A percentile compares a stretch with the other conserved stretches of the same genome.
Conservation (phyloP, 495 filamentous ascomycete genomes). For the Penicillium lagena region DNA sequence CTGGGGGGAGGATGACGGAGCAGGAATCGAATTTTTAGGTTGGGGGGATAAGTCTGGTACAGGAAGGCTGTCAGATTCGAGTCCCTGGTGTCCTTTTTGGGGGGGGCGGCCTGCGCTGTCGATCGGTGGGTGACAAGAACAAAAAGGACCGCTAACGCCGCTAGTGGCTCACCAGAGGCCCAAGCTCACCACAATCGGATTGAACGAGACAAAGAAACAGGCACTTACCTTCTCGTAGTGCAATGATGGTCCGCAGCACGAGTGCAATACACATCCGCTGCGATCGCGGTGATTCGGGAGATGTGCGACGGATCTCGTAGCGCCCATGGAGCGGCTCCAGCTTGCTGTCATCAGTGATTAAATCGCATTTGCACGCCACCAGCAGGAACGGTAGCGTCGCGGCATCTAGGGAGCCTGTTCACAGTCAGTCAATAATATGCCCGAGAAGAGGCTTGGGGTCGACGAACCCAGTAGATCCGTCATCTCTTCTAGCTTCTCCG, state of each 20-base stretch:
- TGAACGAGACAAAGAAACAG: conserved; percentile 1
- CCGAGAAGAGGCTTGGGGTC: neutral
- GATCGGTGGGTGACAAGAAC: conserved; percentile 15
- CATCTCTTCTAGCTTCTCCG: conserved; percentile 60
- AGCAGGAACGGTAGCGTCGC: conserved; percentile 65
- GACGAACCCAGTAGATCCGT: conserved; percentile 52
- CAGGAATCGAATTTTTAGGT: conserved; percentile 1
- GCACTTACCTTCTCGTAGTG: conserved; percentile 57
- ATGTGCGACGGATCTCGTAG: conserved; percentile 67
- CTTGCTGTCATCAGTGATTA: conserved; percentile 43
- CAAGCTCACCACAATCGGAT: conserved; percentile 15
- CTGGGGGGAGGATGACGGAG: conserved; percentile 1
- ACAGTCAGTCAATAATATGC: neutral
- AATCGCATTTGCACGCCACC: conserved; percentile 81
- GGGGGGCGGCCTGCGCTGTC: conserved; percentile 2
- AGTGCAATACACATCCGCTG: conserved; percentile 73
- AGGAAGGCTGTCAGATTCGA: neutral
- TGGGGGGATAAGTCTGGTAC: no score
- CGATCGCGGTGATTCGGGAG: conserved; percentile 60
- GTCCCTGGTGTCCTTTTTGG: conserved; percentile 10
- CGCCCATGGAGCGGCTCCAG: conserved; percentile 49
- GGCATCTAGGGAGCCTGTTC: conserved; percentile 60
- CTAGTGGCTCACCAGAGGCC: conserved; percentile 19
- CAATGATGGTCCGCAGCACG: conserved; percentile 64
- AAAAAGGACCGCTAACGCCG: conserved; percentile 26